Evolutionary conservation across 768 basidiomycete species (phyloP), one percentile per base, ranked within the genome.

Genomic region (Termitomyces titanicus): DNA sequence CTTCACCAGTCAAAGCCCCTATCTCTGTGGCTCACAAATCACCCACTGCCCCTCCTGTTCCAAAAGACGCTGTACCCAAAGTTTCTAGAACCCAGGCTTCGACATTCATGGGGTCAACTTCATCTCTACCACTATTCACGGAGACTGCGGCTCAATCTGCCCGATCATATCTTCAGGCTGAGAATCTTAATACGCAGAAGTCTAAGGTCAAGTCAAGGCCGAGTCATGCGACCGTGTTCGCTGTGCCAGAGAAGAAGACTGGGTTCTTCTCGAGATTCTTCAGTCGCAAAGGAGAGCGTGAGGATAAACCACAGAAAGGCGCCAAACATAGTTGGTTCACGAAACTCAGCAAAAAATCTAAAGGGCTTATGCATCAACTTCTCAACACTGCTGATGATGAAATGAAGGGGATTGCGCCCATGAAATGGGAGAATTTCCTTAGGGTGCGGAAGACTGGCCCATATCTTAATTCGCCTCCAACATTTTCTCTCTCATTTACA

Each of bases 351-450:
- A 86, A 83, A 71, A 89, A 80, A 68, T 79, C 85, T 4, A 73
- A 70, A 31, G 72, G 65, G 18, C 75, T 76, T 43, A 83, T 90
- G 85, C 82, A 85, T 46, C 85, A 87, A 66, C 69, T 92, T 7
- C 64, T 92, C 54, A 73, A 74, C 38, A 81, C 81, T 7, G 70
- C 77, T 34, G 76, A 80, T 27, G 82, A 84, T 51, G 78, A 82
- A 47, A 82, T 76, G 54, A 72, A 77, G 55, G 85, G 84, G 6
- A 65, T 74, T 47, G 71, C 77, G 22, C 66, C 81, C 20, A 83
- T 93, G 85, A 85, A 86, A 57, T 92, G 91, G 91, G 87, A 92
- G 34, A 72, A 81, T 54, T 90, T 93, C 66, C 65, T 91, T 33
- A 87, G 83, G 75, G 91, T 88, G 54, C 47, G 70, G 51, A 29